Conservation (phyloP, 2,329 filamentous ascomycete species). For the Diaporthe sp. region DNA sequence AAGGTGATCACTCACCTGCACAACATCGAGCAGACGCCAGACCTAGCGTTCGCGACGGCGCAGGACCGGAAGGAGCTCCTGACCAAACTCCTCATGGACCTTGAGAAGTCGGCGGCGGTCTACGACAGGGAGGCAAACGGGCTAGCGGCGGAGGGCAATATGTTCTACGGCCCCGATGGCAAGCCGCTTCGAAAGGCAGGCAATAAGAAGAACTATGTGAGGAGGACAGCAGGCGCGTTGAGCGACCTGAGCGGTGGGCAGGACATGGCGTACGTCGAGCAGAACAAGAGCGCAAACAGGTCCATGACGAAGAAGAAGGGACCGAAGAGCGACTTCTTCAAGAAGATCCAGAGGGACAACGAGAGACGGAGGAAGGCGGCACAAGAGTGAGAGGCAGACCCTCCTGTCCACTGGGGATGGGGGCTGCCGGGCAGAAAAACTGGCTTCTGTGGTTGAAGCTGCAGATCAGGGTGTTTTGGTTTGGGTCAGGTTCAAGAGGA, state of each 20-base stretch:
- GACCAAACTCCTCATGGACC: conserved; percentile 89
- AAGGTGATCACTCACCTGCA: conserved; percentile 97
- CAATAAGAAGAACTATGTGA: conserved; percentile 67
- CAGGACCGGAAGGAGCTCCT: conserved; percentile 87
- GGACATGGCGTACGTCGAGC: conserved; percentile 96
- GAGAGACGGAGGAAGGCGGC: conserved; percentile 60
- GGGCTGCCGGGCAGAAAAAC: not conserved
- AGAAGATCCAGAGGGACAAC: conserved; percentile 73
- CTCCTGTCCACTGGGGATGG: not conserved
- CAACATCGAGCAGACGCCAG: conserved; percentile 87
- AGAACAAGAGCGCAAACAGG: conserved; percentile 80
- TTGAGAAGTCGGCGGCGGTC: conserved; percentile 65
- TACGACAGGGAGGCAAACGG: conserved; percentile 44
- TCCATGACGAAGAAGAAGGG: conserved; percentile 71
- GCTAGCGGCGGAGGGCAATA: conserved; percentile 52
- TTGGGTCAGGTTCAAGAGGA: not conserved
- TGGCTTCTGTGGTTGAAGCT: not conserved
- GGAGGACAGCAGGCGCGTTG: conserved; percentile 86
- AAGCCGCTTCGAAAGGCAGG: conserved; percentile 44
- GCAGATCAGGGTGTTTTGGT: not conserved
- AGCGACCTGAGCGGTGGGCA: conserved; percentile 90
- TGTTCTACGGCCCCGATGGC: conserved; percentile 51
- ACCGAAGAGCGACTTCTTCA: conserved; percentile 73
- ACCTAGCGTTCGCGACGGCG: conserved; percentile 83
- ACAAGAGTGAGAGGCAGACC: not conserved